Base-by-base conservation (phyloP, 768 basidiomycete species). In the Podaxis sp. region DNA sequence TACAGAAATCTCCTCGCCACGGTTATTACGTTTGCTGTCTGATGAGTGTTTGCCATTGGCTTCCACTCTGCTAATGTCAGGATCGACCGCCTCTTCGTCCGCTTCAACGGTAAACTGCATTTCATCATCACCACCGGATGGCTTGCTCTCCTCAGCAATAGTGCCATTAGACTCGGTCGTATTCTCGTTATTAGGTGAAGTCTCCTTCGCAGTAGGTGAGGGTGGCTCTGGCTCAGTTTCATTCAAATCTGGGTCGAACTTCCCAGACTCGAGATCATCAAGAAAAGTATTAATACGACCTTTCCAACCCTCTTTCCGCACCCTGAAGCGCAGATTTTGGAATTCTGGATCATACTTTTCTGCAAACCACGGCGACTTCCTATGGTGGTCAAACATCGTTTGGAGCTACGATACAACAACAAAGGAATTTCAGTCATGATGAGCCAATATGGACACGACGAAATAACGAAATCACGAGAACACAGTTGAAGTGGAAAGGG, bases 341-440 rank as follows among this genome's bases (percentile, higher is more conserved):
- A 84, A 85, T 68, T 93, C 89, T 61, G 90, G 90, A 65, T 95
- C 93, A 79, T 98, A 98, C 75, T 93, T 93, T 82, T 98, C 96
- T 60, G 87, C 86, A 80, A 97, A 98, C 96, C 96, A 98, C 13
- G 94, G 90, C n/a, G 93, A 93, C 71, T 90, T 89, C 77, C 88
- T 86, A 80, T 98, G 96, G 76, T 94, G 91, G 37, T 97, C 91
- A 83, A 94, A 97, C 84, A 98, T 90, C 62, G 91, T 90, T 80
- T 93, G 93, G 71, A 96, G 87, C 95, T 98, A 83, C 73, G 82
- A 78, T 76, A 78, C 75, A 75, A 67, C 56, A 65, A 58, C 63
- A 73, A 71, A 70, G 65, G 65, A 62, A 53, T 70, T 80, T 76
- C 71, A 78, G 74, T 72, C 65, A 64, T 51, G 64, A 64, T 63